A percentile compares a stretch with the other conserved stretches of the same genome.
These are phyloP conservation scores for Diplodia seriata DNA, from an alignment of 2,329 filamentous ascomycete genomes.

Conservation along the genomic window DNA sequence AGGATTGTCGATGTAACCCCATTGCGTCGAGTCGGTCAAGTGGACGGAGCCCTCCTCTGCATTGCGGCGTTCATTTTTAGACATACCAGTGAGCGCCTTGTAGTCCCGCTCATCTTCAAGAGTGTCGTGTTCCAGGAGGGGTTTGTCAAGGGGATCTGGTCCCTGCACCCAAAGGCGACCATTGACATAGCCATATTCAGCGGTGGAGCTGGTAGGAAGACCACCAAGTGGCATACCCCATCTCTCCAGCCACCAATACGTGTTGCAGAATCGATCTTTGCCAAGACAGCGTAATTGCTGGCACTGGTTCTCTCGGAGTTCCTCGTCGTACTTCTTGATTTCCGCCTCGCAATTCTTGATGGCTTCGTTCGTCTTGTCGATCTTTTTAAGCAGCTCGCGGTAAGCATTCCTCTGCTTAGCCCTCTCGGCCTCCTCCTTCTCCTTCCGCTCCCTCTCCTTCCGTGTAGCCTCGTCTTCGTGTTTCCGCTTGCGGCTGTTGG, in stretches of 20 bases:
- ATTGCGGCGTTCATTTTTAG: conserved; percentile 82
- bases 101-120: conserved; percentile 72
- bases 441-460: conserved; percentile 71
- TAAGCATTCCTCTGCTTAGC: conserved; percentile 79
- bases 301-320: conserved; percentile 91
- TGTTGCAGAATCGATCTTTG: conserved; percentile 96
- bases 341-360: conserved; percentile 84
- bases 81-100: conserved; percentile 64
- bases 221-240: conserved; percentile 97
- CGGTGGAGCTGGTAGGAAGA: conserved; percentile 85
- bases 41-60: conserved; percentile 84
- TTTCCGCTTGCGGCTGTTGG: conserved; percentile 76
- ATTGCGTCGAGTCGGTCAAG: conserved; percentile 78
- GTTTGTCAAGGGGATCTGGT: conserved; percentile 84
- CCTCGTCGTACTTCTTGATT: conserved; percentile 85
- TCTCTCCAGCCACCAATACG: conserved; percentile 99
- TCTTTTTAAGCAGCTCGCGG: conserved; percentile 80
- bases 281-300: conserved; percentile 87
- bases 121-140: conserved; percentile 81
- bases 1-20: conserved; percentile 89
- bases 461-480: conserved; percentile 68
- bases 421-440: conserved; percentile 64
- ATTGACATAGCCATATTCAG: conserved; percentile 87
- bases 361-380: conserved; percentile 82
- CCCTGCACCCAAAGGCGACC: conserved; percentile 97